Conservation (phyloP, 2,329 filamentous ascomycete genomes). For the Xylariaceae sp. region DNA sequence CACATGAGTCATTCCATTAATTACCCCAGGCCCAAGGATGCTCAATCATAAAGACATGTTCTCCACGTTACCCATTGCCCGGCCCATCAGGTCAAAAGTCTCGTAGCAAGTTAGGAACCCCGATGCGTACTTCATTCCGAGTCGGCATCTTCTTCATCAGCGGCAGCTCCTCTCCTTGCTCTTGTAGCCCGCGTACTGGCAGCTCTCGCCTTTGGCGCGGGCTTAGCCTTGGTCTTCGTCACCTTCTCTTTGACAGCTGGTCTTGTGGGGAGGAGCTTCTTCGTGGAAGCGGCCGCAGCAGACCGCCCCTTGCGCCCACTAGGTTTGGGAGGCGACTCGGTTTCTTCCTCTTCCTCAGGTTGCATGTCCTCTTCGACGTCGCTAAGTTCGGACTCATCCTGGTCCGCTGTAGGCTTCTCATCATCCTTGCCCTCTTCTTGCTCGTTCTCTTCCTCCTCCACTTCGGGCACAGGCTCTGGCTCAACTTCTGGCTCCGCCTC, state of each 20-base stretch:
- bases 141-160: conserved; percentile 19
- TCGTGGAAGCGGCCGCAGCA: conserved; percentile 15
- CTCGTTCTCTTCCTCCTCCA: not conserved
- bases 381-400: conserved; percentile 22
- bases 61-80: too few species aligned
- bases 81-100: too few species aligned
- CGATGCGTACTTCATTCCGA: conserved; percentile 11
- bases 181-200: conserved; percentile 28
- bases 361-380: conserved; percentile 18
- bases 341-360: conserved; percentile 18
- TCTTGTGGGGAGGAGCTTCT: conserved; percentile 26
- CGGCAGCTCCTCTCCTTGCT: conserved; percentile 20
- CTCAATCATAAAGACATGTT: too few species aligned
- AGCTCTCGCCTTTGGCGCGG: conserved; percentile 21
- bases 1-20: too few species aligned
- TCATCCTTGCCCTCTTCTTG: not conserved
- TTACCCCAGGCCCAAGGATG: too few species aligned
- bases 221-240: conserved; percentile 24
- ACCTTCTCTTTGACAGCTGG: conserved; percentile 24
- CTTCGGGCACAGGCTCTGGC: conserved; percentile 6
- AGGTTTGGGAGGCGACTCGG: conserved; percentile 21
- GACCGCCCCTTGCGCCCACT: conserved; percentile 20
- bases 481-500: conserved; percentile 19
- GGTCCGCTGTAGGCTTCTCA: not conserved
- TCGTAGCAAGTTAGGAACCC: too few species aligned